Base-by-base conservation (phyloP, 345 rosid species). In the Acer yangbiense region DNA sequence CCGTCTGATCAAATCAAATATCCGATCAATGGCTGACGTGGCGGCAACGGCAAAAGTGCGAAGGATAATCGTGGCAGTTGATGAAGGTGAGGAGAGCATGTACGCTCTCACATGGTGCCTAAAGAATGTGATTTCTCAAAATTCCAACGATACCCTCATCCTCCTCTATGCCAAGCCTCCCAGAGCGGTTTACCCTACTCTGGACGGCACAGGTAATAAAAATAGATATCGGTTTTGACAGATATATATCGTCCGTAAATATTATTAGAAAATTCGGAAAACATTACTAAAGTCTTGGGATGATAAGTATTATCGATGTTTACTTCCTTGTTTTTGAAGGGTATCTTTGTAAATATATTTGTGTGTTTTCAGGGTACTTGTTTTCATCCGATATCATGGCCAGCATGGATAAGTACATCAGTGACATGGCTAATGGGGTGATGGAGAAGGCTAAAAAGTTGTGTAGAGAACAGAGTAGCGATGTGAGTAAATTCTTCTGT, bases 1-100 rank as follows among this genome's bases (percentile, higher is more conserved):
- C 74, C 44, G 18, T 62, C 39, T 7, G 66, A 68, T 79, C 68
- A 54, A 44, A 48, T 6, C 29, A 73, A 23, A 57, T 57, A 14
- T 62, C 23, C 12, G 23, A 50, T 39, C 23, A 64, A 69, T 65
- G 75, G 79, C 78, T 9, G 78, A 76, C 18, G 78, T 17, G 27
- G 83, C 54, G 29, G 82, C 9, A 6, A 0, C 6, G 39, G 6
- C 39, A 1, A 76, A 78, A 60, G 81, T 78, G 70, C 78, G 88
- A 73, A 88, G 80, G 81, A 76, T 89, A 21, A 68, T 88, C 65
- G 91, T 88, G 78, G 92, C 91, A 3, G 88, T 91, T 41, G 92
- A 89, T 64, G 89, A 89, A 77, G 75, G 92, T 41, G 91, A 82
- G 55, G 92, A 91, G 86, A 89, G 95, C 87, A 78, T 82, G 84